phyloP scores from a whole-genome alignment of 2,329 filamentous ascomycete genomes.

The Teratosphaeria viscida region DNA sequence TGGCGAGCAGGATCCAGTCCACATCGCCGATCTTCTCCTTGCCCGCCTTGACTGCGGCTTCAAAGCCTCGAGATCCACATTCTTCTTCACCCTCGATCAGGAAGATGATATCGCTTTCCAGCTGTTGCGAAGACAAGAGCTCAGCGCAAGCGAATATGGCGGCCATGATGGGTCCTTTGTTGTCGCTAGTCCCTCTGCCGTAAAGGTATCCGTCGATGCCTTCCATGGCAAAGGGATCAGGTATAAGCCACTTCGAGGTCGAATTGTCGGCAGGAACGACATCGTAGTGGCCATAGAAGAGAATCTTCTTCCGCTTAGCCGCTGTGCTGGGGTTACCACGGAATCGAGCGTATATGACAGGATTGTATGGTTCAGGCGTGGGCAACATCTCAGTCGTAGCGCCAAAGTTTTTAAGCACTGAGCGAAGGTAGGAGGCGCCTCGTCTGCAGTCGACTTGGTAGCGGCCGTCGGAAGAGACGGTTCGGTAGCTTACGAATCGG shows the following conservation, averaged over 20 bases:
- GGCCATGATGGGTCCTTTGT: constrained; percentile 92
- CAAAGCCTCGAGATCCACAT: constrained; percentile 82
- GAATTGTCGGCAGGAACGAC: constrained; percentile 84
- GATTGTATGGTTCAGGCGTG: constrained; percentile 68
- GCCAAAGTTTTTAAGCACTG: constrained; percentile 84
- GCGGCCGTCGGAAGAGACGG: constrained; percentile 75
- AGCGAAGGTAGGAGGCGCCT: constrained; percentile 81
- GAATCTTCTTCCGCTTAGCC: constrained; percentile 65
- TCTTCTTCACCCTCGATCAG: constrained; percentile 96
- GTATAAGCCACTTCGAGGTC: constrained; percentile 66
- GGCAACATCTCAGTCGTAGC: constrained; percentile 85
- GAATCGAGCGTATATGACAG: constrained; percentile 87
- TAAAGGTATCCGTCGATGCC: constrained; percentile 90
- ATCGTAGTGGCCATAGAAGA: constrained; percentile 98
- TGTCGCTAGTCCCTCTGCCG: constrained; percentile 91
- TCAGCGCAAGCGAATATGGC: constrained; percentile 90
- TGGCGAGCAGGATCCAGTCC: constrained; percentile 89
- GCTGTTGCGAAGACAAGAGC: constrained; percentile 67
- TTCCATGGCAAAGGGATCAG: constrained; percentile 76
- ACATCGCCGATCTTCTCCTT: constrained; percentile 80
- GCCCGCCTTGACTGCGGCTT: constrained; percentile 66
- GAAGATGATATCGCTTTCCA: constrained; percentile 84
- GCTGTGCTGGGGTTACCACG: constrained; percentile 59
- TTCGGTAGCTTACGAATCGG: constrained; percentile 85
- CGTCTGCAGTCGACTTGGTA: constrained; percentile 86